A percentile compares a stretch with the other conserved stretches of the same genome.
Conservation (phyloP, 441 rosid species). For the Eutrema salsugineum region DNA sequence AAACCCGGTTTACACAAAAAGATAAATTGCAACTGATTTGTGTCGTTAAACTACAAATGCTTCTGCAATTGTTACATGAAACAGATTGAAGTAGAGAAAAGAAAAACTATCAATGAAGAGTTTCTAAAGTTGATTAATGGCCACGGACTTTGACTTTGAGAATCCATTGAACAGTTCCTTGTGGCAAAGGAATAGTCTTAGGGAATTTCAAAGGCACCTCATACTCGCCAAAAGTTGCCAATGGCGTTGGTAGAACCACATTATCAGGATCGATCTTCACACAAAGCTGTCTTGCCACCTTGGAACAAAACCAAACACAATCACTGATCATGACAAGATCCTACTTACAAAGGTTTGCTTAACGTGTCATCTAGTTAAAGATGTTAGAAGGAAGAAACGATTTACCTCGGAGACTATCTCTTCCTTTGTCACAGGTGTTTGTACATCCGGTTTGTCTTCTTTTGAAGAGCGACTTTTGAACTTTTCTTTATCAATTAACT, state of each 20-base stretch:
- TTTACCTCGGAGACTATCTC: conserved; percentile 74
- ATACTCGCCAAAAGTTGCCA: conserved; percentile 71
- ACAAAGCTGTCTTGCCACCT: conserved; percentile 84
- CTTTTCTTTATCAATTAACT: conserved; percentile 55
- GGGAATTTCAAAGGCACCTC: conserved; percentile 79
- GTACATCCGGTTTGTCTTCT: conserved; percentile 75
- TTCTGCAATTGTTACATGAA: conserved; percentile 1
- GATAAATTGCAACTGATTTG: not conserved
- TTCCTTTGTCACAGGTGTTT: conserved; percentile 68
- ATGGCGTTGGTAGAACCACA: conserved; percentile 52
- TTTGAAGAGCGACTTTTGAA: conserved; percentile 66
- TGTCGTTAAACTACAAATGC: conserved; percentile 11
- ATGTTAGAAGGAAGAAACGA: not conserved
- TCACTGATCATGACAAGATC: not conserved
- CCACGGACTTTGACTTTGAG: conserved; percentile 81
- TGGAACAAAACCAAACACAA: not conserved
- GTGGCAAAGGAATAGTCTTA: conserved; percentile 75
- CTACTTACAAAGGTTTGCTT: not conserved
- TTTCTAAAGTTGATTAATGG: conserved; percentile 32
- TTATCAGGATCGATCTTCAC: conserved; percentile 75
- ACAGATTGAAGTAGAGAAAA: conserved; percentile 6
- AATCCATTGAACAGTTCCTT: conserved; percentile 72
- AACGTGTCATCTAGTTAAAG: not conserved
- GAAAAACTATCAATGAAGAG: conserved; percentile 3
- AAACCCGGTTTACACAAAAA: not conserved